phyloP scores from a whole-genome alignment of 177 flowering plant genomes.

The Vitis hybrid region DNA sequence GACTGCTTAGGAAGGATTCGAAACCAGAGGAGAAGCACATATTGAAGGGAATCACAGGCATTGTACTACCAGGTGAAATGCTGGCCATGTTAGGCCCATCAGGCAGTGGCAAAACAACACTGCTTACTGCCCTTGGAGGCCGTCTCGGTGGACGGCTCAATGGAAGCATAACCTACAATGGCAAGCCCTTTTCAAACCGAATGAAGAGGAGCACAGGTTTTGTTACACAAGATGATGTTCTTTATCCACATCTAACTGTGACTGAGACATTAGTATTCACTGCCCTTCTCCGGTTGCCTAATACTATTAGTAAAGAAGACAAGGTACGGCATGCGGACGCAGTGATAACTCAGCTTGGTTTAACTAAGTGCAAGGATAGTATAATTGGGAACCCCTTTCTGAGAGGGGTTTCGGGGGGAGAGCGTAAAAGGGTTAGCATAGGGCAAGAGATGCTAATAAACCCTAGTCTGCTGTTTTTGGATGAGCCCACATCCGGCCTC shows the following conservation, averaged over 20 bases:
- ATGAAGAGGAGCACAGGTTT: constrained; percentile 62
- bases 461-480: constrained; percentile 69
- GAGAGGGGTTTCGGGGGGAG: constrained; percentile 61
- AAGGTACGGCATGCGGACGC: constrained; percentile 55
- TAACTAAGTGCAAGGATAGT: constrained; percentile 53
- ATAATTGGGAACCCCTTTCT: constrained; percentile 36
- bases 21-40: constrained; percentile 35
- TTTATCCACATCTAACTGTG: constrained; percentile 73
- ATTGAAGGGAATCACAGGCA: constrained; percentile 59
- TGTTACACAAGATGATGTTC: constrained; percentile 72
- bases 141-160: constrained; percentile 37
- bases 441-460: constrained; percentile 83
- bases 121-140: constrained; percentile 70
- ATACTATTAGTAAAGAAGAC: constrained; percentile 35
- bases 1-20: background rate
- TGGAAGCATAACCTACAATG: constrained; percentile 68
- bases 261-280: constrained; percentile 69
- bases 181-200: constrained; percentile 35
- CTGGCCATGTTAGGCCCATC: constrained; percentile 91
- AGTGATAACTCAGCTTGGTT: constrained; percentile 50
- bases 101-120: constrained; percentile 84
- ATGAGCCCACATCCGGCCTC: constrained; percentile 85
- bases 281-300: constrained; percentile 66
- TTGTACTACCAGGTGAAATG: constrained; percentile 70
- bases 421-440: constrained; percentile 51